phyloP scores from a whole-genome alignment of 768 basidiomycete species.

The Mycena metata region DNA sequence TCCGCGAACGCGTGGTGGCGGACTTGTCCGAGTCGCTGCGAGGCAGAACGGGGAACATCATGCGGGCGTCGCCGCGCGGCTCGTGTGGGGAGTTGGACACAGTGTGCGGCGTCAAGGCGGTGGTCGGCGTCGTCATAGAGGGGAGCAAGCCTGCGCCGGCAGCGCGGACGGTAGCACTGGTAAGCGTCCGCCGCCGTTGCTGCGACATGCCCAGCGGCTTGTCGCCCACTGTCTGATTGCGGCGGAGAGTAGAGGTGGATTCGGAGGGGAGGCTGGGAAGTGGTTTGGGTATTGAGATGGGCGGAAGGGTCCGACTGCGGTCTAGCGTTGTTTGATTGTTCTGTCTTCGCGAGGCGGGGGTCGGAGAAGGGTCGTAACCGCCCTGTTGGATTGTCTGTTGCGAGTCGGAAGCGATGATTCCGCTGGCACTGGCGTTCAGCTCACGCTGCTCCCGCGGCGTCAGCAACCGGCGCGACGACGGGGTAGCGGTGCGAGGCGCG shows the following conservation, averaged over 20 bases:
- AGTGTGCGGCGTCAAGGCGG: slow-evolving; percentile 75
- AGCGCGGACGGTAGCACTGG: slow-evolving; percentile 52
- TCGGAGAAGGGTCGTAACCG: slow-evolving; percentile 58
- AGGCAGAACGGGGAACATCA: slow-evolving; percentile 48
- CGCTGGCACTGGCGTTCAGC: slow-evolving; percentile 44
- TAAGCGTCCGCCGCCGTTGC: slow-evolving; percentile 48
- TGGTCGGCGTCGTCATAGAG: slow-evolving; percentile 70
- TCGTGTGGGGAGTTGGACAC: slow-evolving; percentile 62
- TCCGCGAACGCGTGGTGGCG: slow-evolving; percentile 43
- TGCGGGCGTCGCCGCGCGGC: slow-evolving; percentile 36
- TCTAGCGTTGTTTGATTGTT: slow-evolving; percentile 49
- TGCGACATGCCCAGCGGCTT: slow-evolving; percentile 28
- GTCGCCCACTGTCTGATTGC: slow-evolving; percentile 34
- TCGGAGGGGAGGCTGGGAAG: slow-evolving; percentile 74
- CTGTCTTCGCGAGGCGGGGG: slow-evolving; percentile 54
- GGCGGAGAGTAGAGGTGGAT: slow-evolving; percentile 45
- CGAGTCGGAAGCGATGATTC: slow-evolving; percentile 56
- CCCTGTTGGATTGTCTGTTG: slow-evolving; percentile 55
- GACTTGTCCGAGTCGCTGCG: slow-evolving; percentile 65
- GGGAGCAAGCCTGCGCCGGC: slow-evolving; percentile 58
- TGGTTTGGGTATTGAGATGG: slow-evolving; percentile 69
- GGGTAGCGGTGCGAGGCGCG: slow-evolving; percentile 42
- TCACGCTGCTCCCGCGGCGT: slow-evolving; percentile 70
- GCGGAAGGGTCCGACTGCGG: slow-evolving; percentile 61
- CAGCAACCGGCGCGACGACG: slow-evolving; percentile 66